Conservation (phyloP, 202 grass and related monocot genomes). For the Eragrostis tef region DNA sequence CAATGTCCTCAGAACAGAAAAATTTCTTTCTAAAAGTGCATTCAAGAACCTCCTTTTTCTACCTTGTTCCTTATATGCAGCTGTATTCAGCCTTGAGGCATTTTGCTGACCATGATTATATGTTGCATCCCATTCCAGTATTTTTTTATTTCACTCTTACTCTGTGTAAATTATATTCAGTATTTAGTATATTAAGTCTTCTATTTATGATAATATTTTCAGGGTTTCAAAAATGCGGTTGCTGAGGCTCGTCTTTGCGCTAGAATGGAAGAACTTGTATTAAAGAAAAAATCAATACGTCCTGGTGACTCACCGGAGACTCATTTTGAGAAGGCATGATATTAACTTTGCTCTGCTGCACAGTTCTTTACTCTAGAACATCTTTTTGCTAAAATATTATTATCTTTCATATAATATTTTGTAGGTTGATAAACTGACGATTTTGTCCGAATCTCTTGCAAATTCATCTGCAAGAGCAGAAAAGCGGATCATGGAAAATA, state of each 20-base stretch:
- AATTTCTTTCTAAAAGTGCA: constrained; percentile 26
- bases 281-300: constrained; percentile 84
- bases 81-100: background rate
- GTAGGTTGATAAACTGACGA: constrained; percentile 87
- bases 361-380: constrained; percentile 32
- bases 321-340: constrained; percentile 84
- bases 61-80: background rate
- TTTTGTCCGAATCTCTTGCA: constrained; percentile 90
- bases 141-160: constrained; percentile 24
- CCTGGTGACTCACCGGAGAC: constrained; percentile 65
- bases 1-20: background rate
- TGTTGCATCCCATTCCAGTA: constrained; percentile 32
- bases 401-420: constrained; percentile 43
- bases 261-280: constrained; percentile 82
- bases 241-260: constrained; percentile 74
- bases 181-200: constrained; percentile 28
- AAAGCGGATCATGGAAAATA: constrained; percentile 85
- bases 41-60: background rate
- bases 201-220: constrained; percentile 46
- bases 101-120: constrained; percentile 6
- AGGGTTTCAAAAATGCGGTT: constrained; percentile 78
- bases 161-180: constrained; percentile 8
- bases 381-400: constrained; percentile 29
- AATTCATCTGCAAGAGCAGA: constrained; percentile 87
- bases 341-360: constrained; percentile 25